A percentile compares a stretch with the other conserved stretches of the same genome.
phyloP scores from a whole-genome alignment of 352 stramenopile species.

The Thraustochytrium sp. region DNA sequence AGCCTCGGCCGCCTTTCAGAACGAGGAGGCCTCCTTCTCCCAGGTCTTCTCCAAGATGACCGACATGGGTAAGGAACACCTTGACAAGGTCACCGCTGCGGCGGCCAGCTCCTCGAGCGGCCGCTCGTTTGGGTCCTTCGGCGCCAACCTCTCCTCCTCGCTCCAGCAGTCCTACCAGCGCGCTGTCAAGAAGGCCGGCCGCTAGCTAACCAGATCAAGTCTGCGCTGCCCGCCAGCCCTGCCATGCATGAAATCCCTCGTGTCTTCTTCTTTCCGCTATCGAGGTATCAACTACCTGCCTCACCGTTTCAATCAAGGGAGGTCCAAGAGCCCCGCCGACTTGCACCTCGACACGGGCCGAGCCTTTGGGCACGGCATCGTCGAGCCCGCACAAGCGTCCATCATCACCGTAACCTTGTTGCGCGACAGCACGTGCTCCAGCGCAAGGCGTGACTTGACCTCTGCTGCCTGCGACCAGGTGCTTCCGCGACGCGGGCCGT shows the following conservation, averaged over 20 bases:
- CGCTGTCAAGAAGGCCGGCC: constrained; percentile 24
- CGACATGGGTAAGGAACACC: constrained; percentile 14
- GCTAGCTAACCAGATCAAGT: not conserved
- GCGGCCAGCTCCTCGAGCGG: not conserved
- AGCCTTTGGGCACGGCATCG: too few relatives aligned
- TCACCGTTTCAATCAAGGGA: too few relatives aligned
- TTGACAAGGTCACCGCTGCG: constrained; percentile 29
- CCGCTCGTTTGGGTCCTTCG: not conserved
- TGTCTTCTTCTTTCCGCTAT: too few relatives aligned
- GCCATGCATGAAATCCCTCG: too few relatives aligned
- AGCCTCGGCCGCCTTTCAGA: not conserved
- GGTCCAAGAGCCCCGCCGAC: too few relatives aligned
- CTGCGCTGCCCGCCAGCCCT: not conserved
- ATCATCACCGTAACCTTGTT: not conserved
- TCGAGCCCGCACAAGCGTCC: too few relatives aligned
- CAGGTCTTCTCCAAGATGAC: constrained; percentile 40
- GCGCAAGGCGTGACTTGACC: too few relatives aligned
- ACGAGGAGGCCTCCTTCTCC: not conserved
- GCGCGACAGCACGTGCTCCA: not conserved
- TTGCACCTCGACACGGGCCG: too few relatives aligned
- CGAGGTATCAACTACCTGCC: too few relatives aligned
- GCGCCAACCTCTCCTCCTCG: not conserved
- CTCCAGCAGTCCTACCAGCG: constrained; percentile 25
- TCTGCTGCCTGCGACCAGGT: too few relatives aligned
- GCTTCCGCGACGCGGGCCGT: not conserved